These are phyloP conservation scores for Martiniozyma asiatica DNA, from an alignment of 1,139 yeast genomes.

Conservation along the genomic window DNA sequence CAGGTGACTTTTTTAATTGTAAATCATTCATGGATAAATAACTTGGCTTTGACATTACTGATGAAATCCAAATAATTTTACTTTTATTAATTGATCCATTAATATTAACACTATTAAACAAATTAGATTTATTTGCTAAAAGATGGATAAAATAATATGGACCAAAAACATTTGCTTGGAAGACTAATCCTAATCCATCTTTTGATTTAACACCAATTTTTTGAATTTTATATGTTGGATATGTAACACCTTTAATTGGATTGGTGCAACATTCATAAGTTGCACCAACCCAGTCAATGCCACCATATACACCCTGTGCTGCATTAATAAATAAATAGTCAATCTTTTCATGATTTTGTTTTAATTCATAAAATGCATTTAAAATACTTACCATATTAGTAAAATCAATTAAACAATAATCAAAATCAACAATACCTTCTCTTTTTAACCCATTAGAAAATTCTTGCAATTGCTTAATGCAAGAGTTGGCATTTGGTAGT, in stretches of 20 bases:
- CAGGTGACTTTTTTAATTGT: slow-evolving; percentile 49
- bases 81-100: no score
- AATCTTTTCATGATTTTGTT: slow-evolving; percentile 47
- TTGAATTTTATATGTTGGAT: slow-evolving; percentile 76
- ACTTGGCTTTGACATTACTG: slow-evolving; percentile 64
- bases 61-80: slow-evolving; percentile 72
- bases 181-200: slow-evolving; percentile 76
- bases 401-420: slow-evolving; percentile 77
- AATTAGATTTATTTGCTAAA: slow-evolving; percentile 24
- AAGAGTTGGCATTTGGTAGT: slow-evolving; percentile 68
- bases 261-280: slow-evolving; percentile 45
- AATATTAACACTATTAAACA: slow-evolving; percentile 36
- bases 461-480: slow-evolving; percentile 48
- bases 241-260: slow-evolving; percentile 75
- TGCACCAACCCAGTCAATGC: slow-evolving; percentile 80
- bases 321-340: slow-evolving; percentile 81
- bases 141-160: slow-evolving; percentile 75
- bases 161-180: slow-evolving; percentile 92
- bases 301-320: slow-evolving; percentile 77
- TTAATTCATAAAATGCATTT: slow-evolving; percentile 60
- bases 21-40: slow-evolving; percentile 63
- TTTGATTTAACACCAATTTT: slow-evolving; percentile 55
- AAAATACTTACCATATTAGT: slow-evolving; percentile 82
- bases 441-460: slow-evolving; percentile 32
- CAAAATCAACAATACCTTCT: slow-evolving; percentile 58